Conservation (phyloP, 768 basidiomycete species). For the Lactarius vividus region DNA sequence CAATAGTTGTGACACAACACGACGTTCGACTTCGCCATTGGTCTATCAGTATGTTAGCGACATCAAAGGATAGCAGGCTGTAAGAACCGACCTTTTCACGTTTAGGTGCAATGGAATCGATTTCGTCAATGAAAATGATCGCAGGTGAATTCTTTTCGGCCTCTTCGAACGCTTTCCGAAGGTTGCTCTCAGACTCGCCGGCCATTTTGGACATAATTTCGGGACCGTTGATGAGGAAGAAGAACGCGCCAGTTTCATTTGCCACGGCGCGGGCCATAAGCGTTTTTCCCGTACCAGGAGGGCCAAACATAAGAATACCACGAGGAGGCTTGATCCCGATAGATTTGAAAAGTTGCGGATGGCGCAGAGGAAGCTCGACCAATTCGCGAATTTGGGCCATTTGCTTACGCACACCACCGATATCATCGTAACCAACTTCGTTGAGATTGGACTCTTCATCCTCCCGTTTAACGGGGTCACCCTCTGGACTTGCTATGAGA, state of each 20-base stretch:
- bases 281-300: slow-evolving; percentile 99
- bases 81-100: slow-evolving; percentile 82
- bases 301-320: slow-evolving; percentile 98
- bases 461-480: slow-evolving; percentile 97
- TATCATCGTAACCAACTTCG: slow-evolving; percentile 98
- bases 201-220: slow-evolving; percentile 99
- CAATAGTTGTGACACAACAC: slow-evolving; percentile 96
- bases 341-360: slow-evolving; percentile 99
- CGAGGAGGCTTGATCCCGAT: slow-evolving; percentile 99
- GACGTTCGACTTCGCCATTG: slow-evolving; percentile 99
- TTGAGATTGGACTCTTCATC: slow-evolving; percentile 96
- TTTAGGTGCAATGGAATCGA: slow-evolving; percentile 99
- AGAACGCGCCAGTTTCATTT: slow-evolving; percentile 99
- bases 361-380: slow-evolving; percentile 95
- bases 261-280: slow-evolving; percentile 99
- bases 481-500: slow-evolving; percentile 55
- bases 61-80: neutral
- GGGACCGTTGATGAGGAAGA: slow-evolving; percentile 99
- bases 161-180: slow-evolving; percentile 98
- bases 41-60: slow-evolving; percentile 51
- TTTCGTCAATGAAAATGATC: slow-evolving; percentile 99
- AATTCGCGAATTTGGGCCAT: slow-evolving; percentile 99
- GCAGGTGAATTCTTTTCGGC: slow-evolving; percentile 99
- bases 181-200: slow-evolving; percentile 95
- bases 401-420: slow-evolving; percentile 99